Evolutionary conservation across 2,329 filamentous ascomycete species (phyloP), one percentile per base, ranked within the genome.

Genomic region (Phialophora tarda): DNA sequence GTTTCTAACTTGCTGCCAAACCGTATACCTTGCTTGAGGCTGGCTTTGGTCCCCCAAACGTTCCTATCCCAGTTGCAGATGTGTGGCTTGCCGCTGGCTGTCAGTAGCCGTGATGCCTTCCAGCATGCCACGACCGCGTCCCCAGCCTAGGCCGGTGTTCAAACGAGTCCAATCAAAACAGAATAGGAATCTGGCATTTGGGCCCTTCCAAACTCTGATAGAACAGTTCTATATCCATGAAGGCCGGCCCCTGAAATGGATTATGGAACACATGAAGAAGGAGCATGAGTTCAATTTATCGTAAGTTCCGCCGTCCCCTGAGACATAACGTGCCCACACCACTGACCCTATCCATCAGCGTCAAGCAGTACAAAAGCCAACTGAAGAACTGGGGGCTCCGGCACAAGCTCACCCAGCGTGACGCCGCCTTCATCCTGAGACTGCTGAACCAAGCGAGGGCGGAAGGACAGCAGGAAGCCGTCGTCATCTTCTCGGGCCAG

Each of bases 291-390:
- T 69, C 53, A 44, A 61, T 47, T 51, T 56, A 5, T 63, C 66
- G 66, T 69, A 66, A 66, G 66, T 47, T 5, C 28, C 57, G 14
- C 14, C 21, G 11, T 14, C n/a, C 34, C 57, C 53, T 23, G 23
- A 28, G 14, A 24, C 50, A 34, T 41, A 26, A 26, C 14, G 48
- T 53, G 48, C 38, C 48, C 26, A 34, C 53, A 24, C 32, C 1
- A 38, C 63, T 60, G 26, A 61, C 28, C 38, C 17, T 14, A 62
- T 17, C 21, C 14, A 23, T 23, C 58, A 69, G 62, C 26, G 32
- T 50, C 24, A 69, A 69, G 28, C 68, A 67, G 41, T 69, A 66
- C 59, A 69, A 69, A 44, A 60, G 34, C 32, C 58, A 67, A 57
- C 53, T 69, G 32, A 59, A 61, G 23, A 61, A 23, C 30, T 69